These are phyloP conservation scores for Vitis cinerea DNA, from an alignment of 164 flowering plant genomes.

Conservation along the genomic window DNA sequence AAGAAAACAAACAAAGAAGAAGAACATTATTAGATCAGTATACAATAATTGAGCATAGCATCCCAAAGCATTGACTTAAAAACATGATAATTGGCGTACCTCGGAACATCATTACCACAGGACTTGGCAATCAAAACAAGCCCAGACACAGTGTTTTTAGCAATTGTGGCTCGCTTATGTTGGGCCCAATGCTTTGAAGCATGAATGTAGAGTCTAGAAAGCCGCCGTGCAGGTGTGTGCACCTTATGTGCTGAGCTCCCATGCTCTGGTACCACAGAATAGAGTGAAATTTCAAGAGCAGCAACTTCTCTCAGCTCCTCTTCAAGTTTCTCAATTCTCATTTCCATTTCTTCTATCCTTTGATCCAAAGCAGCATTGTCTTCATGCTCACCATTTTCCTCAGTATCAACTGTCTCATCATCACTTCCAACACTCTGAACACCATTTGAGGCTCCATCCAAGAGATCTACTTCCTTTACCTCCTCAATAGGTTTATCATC, in stretches of 20 bases:
- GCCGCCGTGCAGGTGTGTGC: constrained; percentile 97
- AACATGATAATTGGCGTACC: constrained; percentile 42
- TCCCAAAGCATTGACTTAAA: not conserved
- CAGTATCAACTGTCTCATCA: constrained; percentile 42
- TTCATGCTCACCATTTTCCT: constrained; percentile 44
- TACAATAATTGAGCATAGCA: not conserved
- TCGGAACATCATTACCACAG: constrained; percentile 91
- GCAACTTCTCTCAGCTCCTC: constrained; percentile 96
- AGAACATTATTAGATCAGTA: constrained; percentile 2
- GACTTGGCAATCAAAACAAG: constrained; percentile 83
- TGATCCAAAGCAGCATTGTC: constrained; percentile 36
- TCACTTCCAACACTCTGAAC: constrained; percentile 52
- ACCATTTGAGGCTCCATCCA: constrained; percentile 57
- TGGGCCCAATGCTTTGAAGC: constrained; percentile 92
- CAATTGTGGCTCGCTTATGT: constrained; percentile 75
- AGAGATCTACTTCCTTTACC: constrained; percentile 46
- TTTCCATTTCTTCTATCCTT: constrained; percentile 77
- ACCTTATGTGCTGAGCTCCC: constrained; percentile 98
- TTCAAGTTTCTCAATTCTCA: constrained; percentile 77
- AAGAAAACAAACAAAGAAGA: not conserved
- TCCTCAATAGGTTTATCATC: constrained; percentile 50
- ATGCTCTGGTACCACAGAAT: constrained; percentile 94
- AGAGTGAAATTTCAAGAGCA: constrained; percentile 90
- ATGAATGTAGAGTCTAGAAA: constrained; percentile 89
- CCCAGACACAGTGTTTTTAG: constrained; percentile 89